Base-by-base conservation (phyloP, 257 asterid genomes). In the Solanum dulcamara region DNA sequence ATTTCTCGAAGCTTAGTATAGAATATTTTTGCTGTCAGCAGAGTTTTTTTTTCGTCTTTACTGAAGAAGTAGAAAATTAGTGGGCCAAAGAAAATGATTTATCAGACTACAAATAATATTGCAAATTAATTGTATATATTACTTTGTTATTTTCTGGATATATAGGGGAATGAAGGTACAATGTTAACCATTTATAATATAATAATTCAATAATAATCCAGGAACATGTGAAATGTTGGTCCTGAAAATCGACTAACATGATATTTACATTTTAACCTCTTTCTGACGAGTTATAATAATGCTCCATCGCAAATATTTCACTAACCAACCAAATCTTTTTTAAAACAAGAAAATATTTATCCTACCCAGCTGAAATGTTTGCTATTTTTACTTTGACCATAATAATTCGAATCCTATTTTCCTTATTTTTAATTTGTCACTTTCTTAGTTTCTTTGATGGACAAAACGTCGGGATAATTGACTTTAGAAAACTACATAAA, bases 11-110 rank as follows among this genome's bases (percentile, higher is more conserved):
- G 14, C 7, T 74, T 75, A 15, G 10, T 26, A 44, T 7, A 75
- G 60, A 75, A 75, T 75, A 75, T 75, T 75, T 75, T 75, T 44
- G 82, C 60, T 75, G 59, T 75, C 81, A 38, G 6, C 75, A 38
- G 40, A 64, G 10, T 42, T 35, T 59, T 35, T 81, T 14, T 46
- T 55, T 60, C 60, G 85, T 81, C 85, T 81, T 81, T 20, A 59
- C 57, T 59, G 75, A 81, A n/a, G 57, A 62, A 37, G 55, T 59
- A 59, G 75, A 55, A 55, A 81, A 57, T 35, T 24, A 81, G 85
- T 81, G 85, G 85, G 85, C 22, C 85, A n/a, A 81, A 20, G 85
- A 59, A 75, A 75, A 75, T 75, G 82, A 75, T 14, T 44, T 75
- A 24, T 75, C 60, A 28, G 38, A 2, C 14, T 71, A 37, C 18